phyloP scores from a whole-genome alignment of 768 basidiomycete genomes.

The Pleurotus giganteus region DNA sequence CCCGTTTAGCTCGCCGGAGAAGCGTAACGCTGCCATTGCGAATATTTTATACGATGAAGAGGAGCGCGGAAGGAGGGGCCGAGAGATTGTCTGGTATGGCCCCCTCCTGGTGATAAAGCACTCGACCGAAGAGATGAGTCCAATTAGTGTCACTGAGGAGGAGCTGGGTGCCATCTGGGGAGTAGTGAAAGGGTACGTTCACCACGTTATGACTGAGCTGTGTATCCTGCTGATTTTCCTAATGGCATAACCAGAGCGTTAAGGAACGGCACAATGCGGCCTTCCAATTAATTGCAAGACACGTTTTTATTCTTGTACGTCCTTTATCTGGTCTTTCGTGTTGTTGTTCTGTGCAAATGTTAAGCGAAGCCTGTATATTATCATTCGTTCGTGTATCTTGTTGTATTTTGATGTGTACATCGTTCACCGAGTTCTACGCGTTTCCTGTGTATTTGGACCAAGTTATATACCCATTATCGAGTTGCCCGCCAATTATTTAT shows the following conservation, averaged over 20 bases:
- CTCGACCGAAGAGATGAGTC: not conserved
- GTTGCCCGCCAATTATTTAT: too few species aligned
- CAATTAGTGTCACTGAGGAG: not conserved
- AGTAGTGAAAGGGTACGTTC: not conserved
- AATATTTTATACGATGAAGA: conserved; percentile 2
- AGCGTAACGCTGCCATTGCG: conserved; percentile 4
- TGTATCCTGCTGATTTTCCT: not conserved
- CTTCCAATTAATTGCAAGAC: too few species aligned
- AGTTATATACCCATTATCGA: not conserved
- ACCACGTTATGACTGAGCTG: not conserved
- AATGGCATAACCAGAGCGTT: not conserved
- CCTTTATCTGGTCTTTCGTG: too few species aligned
- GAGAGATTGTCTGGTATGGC: not conserved
- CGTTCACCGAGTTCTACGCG: not conserved
- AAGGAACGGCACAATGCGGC: not conserved
- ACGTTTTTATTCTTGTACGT: too few species aligned
- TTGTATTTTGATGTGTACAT: too few species aligned
- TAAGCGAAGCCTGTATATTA: too few species aligned
- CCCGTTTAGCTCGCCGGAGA: not conserved
- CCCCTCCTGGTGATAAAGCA: conserved; percentile 3
- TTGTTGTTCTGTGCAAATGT: too few species aligned
- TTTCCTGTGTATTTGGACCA: not conserved
- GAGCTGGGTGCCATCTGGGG: not conserved
- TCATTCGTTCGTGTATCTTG: too few species aligned
- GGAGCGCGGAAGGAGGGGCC: not conserved